Evolutionary conservation across 2,329 filamentous ascomycete species (phyloP).

Genomic region (Clarireedia hainanense): DNA sequence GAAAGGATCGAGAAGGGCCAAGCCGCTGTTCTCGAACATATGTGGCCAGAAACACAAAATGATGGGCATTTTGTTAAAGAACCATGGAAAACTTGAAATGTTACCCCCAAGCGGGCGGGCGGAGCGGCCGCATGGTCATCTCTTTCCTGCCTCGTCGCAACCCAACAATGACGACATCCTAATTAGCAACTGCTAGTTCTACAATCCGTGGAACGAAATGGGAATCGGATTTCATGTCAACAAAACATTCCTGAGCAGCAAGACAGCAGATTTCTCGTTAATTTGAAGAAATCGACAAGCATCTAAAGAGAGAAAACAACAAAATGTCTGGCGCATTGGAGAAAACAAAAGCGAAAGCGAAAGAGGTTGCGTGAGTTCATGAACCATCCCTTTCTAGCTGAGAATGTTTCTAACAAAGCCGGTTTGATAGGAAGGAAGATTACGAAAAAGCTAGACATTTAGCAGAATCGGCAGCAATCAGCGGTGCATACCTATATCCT

Average conservation of each 20-base stretch:
- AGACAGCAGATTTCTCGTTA: not conserved
- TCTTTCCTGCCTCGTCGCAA: too few species aligned
- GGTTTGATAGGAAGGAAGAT: constrained; percentile 53
- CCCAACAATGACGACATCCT: too few species aligned
- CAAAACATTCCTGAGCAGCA: not conserved
- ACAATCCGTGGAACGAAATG: too few species aligned
- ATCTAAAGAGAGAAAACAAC: not conserved
- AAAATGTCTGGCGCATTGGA: constrained; percentile 24
- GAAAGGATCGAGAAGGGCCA: too few species aligned
- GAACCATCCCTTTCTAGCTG: not conserved
- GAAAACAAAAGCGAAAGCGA: constrained; percentile 24
- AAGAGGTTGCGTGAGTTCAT: constrained; percentile 29
- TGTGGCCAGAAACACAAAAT: too few species aligned
- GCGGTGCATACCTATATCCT: constrained; percentile 78
- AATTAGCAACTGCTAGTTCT: too few species aligned
- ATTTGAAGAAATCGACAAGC: not conserved
- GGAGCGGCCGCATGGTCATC: not conserved
- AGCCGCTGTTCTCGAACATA: too few species aligned
- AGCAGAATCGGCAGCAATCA: constrained; percentile 61
- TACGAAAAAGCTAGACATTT: constrained; percentile 56
- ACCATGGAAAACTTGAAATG: not conserved
- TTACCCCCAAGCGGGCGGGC: not conserved
- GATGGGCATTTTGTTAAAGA: not conserved
- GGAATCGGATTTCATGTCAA: not conserved
- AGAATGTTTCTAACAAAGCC: constrained; percentile 11